These are phyloP conservation scores for Irpex sp. DNA, from an alignment of 1,284 basidiomycete genomes.

Conservation along the genomic window DNA sequence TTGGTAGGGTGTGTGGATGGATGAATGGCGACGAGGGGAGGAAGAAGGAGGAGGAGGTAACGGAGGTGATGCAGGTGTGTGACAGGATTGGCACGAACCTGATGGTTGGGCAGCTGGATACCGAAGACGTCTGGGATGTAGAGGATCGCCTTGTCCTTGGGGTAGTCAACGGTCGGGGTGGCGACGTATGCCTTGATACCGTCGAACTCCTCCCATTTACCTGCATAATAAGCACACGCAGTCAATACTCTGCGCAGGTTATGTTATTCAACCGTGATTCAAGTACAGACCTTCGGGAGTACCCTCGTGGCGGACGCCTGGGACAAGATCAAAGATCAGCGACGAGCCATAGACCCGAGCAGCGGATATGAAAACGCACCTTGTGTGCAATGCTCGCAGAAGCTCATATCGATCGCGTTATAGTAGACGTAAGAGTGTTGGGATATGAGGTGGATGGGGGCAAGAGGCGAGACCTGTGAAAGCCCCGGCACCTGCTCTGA, in stretches of 20 bases:
- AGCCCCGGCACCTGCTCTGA: neutral
- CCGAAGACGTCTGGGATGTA: slow-evolving; percentile 50
- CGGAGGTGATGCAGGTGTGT: neutral
- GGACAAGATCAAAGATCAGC: neutral
- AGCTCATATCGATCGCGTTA: slow-evolving; percentile 15
- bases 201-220: slow-evolving; percentile 36
- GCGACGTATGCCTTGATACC: slow-evolving; percentile 47
- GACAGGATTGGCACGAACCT: slow-evolving; percentile 14
- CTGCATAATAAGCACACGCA: slow-evolving; percentile 11
- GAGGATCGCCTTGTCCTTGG: slow-evolving; percentile 48
- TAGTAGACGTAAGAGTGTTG: neutral
- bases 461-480: neutral
- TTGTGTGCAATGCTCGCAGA: slow-evolving; percentile 18
- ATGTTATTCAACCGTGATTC: neutral
- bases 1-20: neutral
- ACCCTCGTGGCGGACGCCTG: slow-evolving; percentile 29
- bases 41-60: neutral
- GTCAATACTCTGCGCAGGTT: neutral
- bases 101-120: slow-evolving; percentile 37
- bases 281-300: slow-evolving; percentile 21
- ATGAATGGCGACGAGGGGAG: neutral
- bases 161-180: slow-evolving; percentile 37
- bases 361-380: slow-evolving; percentile 1
- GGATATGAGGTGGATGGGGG: neutral
- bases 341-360: neutral